These are phyloP conservation scores for Dioszegia aurantiaca DNA, from an alignment of 768 basidiomycete genomes.

Conservation along the genomic window DNA sequence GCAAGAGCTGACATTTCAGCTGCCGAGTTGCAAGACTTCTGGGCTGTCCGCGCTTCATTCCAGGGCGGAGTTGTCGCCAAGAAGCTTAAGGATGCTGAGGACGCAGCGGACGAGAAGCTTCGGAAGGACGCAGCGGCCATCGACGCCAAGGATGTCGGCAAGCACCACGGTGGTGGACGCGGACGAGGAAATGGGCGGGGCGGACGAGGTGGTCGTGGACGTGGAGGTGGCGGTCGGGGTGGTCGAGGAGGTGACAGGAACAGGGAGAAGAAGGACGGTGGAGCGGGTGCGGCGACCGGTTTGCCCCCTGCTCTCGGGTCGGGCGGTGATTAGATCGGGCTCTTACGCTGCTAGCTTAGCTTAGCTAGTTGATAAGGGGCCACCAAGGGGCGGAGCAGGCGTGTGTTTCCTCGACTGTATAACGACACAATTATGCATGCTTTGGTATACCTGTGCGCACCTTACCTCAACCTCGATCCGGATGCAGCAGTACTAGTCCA, in stretches of 20 bases:
- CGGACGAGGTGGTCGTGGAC: conserved; percentile 37
- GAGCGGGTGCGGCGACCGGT: conserved; percentile 4
- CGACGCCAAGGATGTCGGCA: conserved; percentile 1
- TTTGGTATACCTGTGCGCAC: background rate
- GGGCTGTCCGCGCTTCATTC: conserved; percentile 50
- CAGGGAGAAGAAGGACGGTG: conserved; percentile 11
- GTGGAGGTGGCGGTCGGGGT: conserved; percentile 37
- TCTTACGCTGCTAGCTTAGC: too few relatives aligned
- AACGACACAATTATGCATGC: conserved; percentile 1
- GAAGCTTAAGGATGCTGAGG: conserved; percentile 26
- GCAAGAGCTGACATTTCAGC: conserved; percentile 20
- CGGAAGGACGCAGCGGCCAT: background rate
- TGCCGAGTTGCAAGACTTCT: conserved; percentile 49
- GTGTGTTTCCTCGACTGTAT: background rate
- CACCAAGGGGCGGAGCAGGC: background rate
- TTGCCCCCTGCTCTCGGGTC: conserved; percentile 9
- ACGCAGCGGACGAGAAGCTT: conserved; percentile 15
- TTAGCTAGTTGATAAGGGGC: background rate
- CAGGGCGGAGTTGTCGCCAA: conserved; percentile 47
- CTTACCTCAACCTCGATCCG: too few relatives aligned
- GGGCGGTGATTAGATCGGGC: background rate
- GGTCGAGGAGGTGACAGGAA: conserved; percentile 27
- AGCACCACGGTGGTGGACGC: conserved; percentile 22
- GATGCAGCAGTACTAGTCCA: too few relatives aligned
- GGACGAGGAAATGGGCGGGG: conserved; percentile 30